These are phyloP conservation scores for Pyricularia pennisetigena DNA, from an alignment of 2,329 filamentous ascomycete species.

Conservation along the genomic window DNA sequence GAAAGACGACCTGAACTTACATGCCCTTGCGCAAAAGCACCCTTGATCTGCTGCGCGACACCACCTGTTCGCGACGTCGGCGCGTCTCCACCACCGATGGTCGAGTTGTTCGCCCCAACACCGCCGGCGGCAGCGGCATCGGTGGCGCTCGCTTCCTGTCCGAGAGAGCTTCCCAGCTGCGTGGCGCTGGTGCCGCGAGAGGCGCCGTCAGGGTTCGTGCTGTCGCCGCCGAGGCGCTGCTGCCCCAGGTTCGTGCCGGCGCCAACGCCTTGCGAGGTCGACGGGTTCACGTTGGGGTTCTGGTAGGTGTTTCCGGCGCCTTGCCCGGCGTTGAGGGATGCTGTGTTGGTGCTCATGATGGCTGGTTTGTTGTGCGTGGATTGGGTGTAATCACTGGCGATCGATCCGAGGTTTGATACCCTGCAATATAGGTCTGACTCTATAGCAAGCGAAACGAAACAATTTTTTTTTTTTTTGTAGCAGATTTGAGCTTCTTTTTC, in stretches of 20 bases:
- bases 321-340: background rate
- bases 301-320: background rate
- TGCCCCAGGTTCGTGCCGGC: background rate
- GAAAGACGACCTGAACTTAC: background rate
- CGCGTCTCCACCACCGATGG: background rate
- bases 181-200: background rate
- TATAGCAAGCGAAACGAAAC: too few relatives aligned
- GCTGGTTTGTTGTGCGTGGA: too few relatives aligned
- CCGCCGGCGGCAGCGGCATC: too few relatives aligned
- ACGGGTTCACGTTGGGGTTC: background rate
- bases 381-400: background rate
- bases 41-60: background rate
- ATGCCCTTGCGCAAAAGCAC: background rate
- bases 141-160: background rate
- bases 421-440: background rate
- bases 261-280: background rate
- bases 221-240: background rate
- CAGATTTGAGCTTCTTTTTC: background rate
- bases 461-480: too few relatives aligned
- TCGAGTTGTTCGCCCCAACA: background rate
- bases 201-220: background rate
- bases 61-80: background rate
- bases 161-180: background rate
- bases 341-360: background rate
- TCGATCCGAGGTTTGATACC: background rate